Percentiles rank a stretch among this genome's conserved stretches.
phyloP scores from a whole-genome alignment of 306 rosid genomes.

The Quercus variabilis region DNA sequence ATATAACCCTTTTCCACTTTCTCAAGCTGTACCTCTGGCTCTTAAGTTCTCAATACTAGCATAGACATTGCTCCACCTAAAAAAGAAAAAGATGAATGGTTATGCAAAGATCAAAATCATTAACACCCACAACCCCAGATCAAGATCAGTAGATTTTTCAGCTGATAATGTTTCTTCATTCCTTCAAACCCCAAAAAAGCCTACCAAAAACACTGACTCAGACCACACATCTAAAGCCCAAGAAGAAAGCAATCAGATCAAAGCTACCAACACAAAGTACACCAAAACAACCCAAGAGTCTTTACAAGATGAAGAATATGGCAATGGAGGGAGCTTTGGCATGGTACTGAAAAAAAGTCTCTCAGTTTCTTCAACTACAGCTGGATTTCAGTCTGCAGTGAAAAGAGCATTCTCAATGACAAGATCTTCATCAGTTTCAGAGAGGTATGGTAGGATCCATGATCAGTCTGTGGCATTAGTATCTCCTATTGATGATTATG shows the following conservation, averaged over 20 bases:
- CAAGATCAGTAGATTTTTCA: slow-evolving; percentile 57
- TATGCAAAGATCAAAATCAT: slow-evolving; percentile 47
- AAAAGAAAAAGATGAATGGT: slow-evolving; percentile 35
- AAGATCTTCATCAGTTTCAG: slow-evolving; percentile 78
- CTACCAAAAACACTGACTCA: background rate
- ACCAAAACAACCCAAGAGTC: background rate
- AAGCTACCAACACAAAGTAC: background rate
- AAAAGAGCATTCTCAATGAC: slow-evolving; percentile 62
- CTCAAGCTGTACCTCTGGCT: background rate
- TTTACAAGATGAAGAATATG: slow-evolving; percentile 2
- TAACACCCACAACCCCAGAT: slow-evolving; percentile 32
- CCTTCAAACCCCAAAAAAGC: slow-evolving; percentile 18
- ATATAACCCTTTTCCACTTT: background rate
- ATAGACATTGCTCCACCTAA: background rate
- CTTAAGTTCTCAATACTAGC: background rate
- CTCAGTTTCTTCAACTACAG: slow-evolving; percentile 34
- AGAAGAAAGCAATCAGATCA: background rate
- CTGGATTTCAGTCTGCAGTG: slow-evolving; percentile 45
- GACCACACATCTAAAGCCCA: background rate
- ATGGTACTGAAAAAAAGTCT: slow-evolving; percentile 35
- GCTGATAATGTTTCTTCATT: slow-evolving; percentile 23
- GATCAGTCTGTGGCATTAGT: slow-evolving; percentile 43
- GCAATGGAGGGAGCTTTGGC: slow-evolving; percentile 25
- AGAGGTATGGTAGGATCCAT: slow-evolving; percentile 76
- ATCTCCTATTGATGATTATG: slow-evolving; percentile 28